Percentiles rank a stretch among this genome's conserved stretches.
phyloP scores from a whole-genome alignment of 2,329 filamentous ascomycete genomes.

The Fusarium ambrosium region DNA sequence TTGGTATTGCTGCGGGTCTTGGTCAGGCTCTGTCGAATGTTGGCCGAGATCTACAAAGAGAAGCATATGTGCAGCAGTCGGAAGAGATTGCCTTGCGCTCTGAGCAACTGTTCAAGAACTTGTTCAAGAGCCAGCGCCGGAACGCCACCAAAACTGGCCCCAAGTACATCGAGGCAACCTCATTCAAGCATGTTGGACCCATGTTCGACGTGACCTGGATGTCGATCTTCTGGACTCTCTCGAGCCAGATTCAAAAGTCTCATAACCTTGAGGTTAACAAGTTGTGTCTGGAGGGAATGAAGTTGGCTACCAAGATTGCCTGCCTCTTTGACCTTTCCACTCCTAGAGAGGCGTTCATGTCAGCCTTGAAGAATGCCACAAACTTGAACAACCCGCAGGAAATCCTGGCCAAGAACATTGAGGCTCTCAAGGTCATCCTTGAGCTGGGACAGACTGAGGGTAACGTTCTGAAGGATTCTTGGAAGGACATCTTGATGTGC shows the following conservation, averaged over 20 bases:
- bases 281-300: slow-evolving; percentile 94
- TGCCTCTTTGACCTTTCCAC: slow-evolving; percentile 94
- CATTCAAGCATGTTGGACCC: slow-evolving; percentile 92
- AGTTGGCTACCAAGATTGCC: slow-evolving; percentile 90
- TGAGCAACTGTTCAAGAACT: slow-evolving; percentile 90
- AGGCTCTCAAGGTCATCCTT: slow-evolving; percentile 90
- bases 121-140: slow-evolving; percentile 89
- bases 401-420: slow-evolving; percentile 95
- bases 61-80: slow-evolving; percentile 94
- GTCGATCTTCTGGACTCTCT: slow-evolving; percentile 96
- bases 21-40: slow-evolving; percentile 93
- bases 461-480: slow-evolving; percentile 88
- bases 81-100: slow-evolving; percentile 85
- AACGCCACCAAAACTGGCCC: slow-evolving; percentile 78
- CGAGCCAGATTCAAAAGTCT: slow-evolving; percentile 91
- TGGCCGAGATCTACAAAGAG: slow-evolving; percentile 89
- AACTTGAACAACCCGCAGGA: slow-evolving; percentile 96
- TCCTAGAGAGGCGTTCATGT: slow-evolving; percentile 95
- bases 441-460: slow-evolving; percentile 95
- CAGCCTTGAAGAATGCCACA: slow-evolving; percentile 91
- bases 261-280: slow-evolving; percentile 94
- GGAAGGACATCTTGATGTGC: slow-evolving; percentile 95
- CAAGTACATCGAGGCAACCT: slow-evolving; percentile 92
- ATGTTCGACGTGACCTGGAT: slow-evolving; percentile 99
- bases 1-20: slow-evolving; percentile 83